Conservation (phyloP, 345 rosid genomes). For the Eucalyptus cloeziana region DNA sequence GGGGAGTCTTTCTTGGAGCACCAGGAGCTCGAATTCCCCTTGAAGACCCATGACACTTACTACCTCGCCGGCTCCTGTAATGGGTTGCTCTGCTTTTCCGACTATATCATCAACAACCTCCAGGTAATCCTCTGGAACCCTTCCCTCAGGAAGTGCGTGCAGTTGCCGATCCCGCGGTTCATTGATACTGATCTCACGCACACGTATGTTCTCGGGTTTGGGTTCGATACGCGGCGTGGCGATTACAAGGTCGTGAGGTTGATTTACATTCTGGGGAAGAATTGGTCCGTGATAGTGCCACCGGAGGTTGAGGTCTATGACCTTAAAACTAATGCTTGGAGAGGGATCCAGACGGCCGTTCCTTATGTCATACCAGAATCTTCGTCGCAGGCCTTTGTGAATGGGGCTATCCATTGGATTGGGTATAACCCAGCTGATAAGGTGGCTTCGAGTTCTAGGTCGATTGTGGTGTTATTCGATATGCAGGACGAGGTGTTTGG, state of each 20-base stretch:
- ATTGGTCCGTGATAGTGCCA: background rate
- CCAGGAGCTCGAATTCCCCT: background rate
- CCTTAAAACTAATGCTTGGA: constrained; percentile 6
- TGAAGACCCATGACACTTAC: background rate
- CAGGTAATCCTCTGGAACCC: constrained; percentile 3
- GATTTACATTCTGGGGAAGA: background rate
- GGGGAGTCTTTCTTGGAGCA: background rate
- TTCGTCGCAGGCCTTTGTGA: constrained; percentile 2
- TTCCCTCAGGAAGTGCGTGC: background rate
- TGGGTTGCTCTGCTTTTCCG: background rate
- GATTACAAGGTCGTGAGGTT: constrained; percentile 20
- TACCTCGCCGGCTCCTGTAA: background rate
- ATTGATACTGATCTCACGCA: background rate
- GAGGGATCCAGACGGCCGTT: background rate
- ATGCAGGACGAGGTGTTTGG: constrained; percentile 5
- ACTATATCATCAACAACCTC: background rate
- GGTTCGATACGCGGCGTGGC: constrained; percentile 2
- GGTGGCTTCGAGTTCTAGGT: background rate
- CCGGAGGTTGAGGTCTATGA: constrained; percentile 14
- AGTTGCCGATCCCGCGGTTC: background rate
- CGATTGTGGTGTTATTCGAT: constrained; percentile 2
- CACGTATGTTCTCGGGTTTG: background rate
- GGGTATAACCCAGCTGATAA: background rate
- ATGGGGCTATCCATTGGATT: constrained; percentile 28
- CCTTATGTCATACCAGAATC: constrained; percentile 2